Base-by-base conservation (phyloP, 179 eudicot genomes). In the Silene coronaria region DNA sequence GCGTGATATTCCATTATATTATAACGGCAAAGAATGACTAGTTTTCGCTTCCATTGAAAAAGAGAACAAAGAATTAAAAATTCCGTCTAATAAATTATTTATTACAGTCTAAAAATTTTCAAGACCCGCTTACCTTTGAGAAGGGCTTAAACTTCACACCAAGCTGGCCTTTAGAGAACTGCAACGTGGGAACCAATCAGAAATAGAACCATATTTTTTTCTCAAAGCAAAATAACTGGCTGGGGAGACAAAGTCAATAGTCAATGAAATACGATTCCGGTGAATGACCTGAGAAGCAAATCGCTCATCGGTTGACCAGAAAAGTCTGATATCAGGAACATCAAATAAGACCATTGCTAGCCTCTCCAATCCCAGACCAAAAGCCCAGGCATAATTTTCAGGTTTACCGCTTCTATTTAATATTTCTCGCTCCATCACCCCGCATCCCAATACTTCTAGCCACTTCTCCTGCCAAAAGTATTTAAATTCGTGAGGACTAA, bases 371-470 rank as follows among this genome's bases (percentile, higher is more conserved):
- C 99, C 99, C 74, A 96, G 91, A 68, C 99, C 99, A 82, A 96
- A 96, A 67, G 99, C 99, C 99, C 99, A 96, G 72, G 98, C 99
- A 76, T 86, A 88, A 76, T 88, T 87, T 70, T 89, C 88, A 17
- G 80, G 72, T 74, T 74, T 91, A 24, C 97, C 92, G 70, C 85
- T 89, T 84, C 91, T 89, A 82, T 87, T 89, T 75, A 96, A 79
- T 85, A 96, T 96, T 85, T 93, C 98, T 74, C 84, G 93, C 81
- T 96, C 96, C 86, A 87, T 96, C 74, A 96, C 99, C 65, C 99
- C 99, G 77, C 98, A 91, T 32, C 98, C 98, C 81, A 93, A 84
- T 60, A 93, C 98, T 82, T 93, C 99, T 86, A 96, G 75, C 99
- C 99, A 96, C 75, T 93, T 83, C 4, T 91, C 99, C 99, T 96